Conservation (phyloP, 1,284 basidiomycete species). For the Pseudomicrostroma phylloplanum region DNA sequence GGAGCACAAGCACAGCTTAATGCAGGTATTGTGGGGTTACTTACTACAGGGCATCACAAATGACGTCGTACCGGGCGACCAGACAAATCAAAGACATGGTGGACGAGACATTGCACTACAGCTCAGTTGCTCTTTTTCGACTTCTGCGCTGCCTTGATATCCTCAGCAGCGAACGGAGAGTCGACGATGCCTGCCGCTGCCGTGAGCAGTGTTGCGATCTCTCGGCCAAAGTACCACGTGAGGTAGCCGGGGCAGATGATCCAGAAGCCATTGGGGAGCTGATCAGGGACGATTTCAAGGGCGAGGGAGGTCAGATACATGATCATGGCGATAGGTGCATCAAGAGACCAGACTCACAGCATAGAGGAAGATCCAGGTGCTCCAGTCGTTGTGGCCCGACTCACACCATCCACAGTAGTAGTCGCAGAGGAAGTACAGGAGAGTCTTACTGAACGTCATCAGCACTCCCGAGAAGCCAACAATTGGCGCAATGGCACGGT, state of each 20-base stretch:
- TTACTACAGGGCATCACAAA: too few relatives aligned
- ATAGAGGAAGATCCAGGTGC: slow-evolving; percentile 35
- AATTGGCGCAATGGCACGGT: slow-evolving; percentile 60
- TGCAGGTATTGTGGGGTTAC: too few relatives aligned
- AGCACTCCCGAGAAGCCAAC: slow-evolving; percentile 66
- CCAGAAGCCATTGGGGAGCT: slow-evolving; percentile 74
- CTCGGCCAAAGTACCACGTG: slow-evolving; percentile 43
- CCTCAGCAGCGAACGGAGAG: slow-evolving; percentile 1
- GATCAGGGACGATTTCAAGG: slow-evolving; percentile 60
- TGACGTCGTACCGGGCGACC: too few relatives aligned
- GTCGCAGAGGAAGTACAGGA: slow-evolving; percentile 57
- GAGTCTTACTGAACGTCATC: slow-evolving; percentile 78
- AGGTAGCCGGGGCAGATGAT: slow-evolving; percentile 64
- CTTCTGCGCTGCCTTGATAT: background rate
- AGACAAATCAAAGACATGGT: too few relatives aligned
- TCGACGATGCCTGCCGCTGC: slow-evolving; percentile 23
- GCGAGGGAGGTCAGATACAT: background rate
- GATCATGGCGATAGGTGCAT: background rate
- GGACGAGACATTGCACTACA: too few relatives aligned
- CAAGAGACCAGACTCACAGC: background rate
- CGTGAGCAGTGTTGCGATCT: slow-evolving; percentile 23
- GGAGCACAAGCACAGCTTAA: too few relatives aligned
- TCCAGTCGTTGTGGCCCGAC: slow-evolving; percentile 65
- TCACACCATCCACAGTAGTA: slow-evolving; percentile 58
- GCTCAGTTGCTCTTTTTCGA: background rate